A percentile compares a stretch with the other conserved stretches of the same genome.
phyloP scores from a whole-genome alignment of 192 early-diverging fungal species.

The Coemansia sp. region DNA sequence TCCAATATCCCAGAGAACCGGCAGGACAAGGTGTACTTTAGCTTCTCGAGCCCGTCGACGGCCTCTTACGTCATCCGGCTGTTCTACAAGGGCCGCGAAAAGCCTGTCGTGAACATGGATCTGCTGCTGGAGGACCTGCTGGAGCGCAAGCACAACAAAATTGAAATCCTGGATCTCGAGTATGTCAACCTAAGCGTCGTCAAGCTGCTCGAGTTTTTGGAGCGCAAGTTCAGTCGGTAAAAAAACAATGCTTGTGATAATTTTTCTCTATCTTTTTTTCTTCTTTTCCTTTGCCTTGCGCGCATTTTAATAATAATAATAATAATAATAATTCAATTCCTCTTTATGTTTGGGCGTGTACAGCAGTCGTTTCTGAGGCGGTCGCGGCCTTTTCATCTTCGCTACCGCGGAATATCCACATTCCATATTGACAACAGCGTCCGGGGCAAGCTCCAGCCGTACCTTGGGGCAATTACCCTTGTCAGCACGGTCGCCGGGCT shows the following conservation, averaged over 20 bases:
- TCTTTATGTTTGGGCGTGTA: not conserved
- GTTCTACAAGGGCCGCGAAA: slow-evolving; percentile 87
- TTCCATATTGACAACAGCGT: slow-evolving; percentile 37
- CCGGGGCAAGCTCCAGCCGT: slow-evolving; percentile 33
- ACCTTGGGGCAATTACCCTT: slow-evolving; percentile 23
- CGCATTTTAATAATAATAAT: not conserved
- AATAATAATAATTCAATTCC: not conserved
- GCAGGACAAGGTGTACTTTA: slow-evolving; percentile 84
- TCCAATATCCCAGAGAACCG: slow-evolving; percentile 89
- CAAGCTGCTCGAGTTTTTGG: slow-evolving; percentile 74
- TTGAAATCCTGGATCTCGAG: slow-evolving; percentile 83
- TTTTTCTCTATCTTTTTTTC: slow-evolving; percentile 9
- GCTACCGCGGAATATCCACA: slow-evolving; percentile 27
- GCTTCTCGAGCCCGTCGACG: slow-evolving; percentile 79
- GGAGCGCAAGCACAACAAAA: slow-evolving; percentile 88
- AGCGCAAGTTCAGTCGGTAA: slow-evolving; percentile 68
- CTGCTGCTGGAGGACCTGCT: slow-evolving; percentile 81
- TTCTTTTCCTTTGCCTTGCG: slow-evolving; percentile 1
- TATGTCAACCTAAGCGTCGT: slow-evolving; percentile 89
- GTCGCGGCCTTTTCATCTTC: not conserved
- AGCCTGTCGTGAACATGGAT: slow-evolving; percentile 94
- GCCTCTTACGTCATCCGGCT: slow-evolving; percentile 89
- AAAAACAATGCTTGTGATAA: not conserved
- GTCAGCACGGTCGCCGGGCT: slow-evolving; percentile 22
- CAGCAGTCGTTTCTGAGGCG: not conserved